These are phyloP conservation scores for Colletotrichum eleusines DNA, from an alignment of 2,329 filamentous ascomycete genomes.

Conservation along the genomic window DNA sequence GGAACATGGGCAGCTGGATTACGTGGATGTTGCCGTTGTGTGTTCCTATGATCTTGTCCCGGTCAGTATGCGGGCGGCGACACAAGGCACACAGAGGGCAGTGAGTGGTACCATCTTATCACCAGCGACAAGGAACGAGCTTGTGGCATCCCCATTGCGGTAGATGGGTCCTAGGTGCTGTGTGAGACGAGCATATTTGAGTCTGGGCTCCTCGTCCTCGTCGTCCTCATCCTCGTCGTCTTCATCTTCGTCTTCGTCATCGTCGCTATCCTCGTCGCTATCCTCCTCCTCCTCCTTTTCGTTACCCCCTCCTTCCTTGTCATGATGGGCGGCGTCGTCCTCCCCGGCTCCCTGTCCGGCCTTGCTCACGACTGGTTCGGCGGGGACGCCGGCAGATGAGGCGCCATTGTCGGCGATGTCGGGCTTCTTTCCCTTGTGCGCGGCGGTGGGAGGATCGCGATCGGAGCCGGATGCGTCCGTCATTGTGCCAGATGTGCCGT, in stretches of 20 bases:
- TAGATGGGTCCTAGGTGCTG: constrained; percentile 84
- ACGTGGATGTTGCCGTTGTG: constrained; percentile 98
- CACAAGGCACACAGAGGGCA: constrained; percentile 1
- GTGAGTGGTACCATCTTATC: constrained; percentile 88
- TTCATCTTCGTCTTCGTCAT: constrained; percentile 66
- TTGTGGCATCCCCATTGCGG: constrained; percentile 94
- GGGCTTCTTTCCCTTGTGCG: constrained; percentile 39
- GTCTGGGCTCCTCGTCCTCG: constrained; percentile 91
- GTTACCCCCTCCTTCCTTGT: constrained; percentile 40
- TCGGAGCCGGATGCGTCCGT: constrained; percentile 50
- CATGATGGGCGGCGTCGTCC: constrained; percentile 43
- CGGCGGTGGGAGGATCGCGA: constrained; percentile 19
- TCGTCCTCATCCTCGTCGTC: constrained; percentile 82
- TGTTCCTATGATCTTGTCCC: constrained; percentile 83
- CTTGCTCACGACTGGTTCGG: constrained; percentile 30
- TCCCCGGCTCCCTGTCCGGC: constrained; percentile 43
- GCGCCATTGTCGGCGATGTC: constrained; percentile 14
- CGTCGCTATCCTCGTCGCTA: constrained; percentile 49
- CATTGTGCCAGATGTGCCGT: constrained; percentile 52
- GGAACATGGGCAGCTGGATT: constrained; percentile 83
- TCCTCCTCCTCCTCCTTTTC: constrained; percentile 38
- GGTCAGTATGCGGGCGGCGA: constrained; percentile 43
- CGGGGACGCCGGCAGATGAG: not conserved
- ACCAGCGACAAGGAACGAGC: constrained; percentile 87
- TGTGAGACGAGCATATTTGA: constrained; percentile 93